phyloP scores from a whole-genome alignment of 306 rosid species.

The Gillenia trifoliata region DNA sequence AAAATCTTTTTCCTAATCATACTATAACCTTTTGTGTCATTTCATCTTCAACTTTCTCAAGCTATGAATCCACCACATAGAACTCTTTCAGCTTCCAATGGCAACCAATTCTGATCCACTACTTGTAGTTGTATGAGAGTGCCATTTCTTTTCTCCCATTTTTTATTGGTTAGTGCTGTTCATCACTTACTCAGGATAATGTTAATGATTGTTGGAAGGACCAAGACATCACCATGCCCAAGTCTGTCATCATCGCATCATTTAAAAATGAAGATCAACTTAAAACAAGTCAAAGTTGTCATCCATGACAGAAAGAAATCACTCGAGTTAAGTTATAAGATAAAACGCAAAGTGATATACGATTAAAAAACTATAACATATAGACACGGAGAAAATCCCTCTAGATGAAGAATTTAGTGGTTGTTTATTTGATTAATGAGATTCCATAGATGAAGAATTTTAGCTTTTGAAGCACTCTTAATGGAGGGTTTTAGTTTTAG shows the following conservation, averaged over 20 bases:
- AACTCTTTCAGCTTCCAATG: not conserved
- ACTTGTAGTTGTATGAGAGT: not conserved
- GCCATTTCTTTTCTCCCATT: not conserved
- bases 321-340: no score
- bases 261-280: not conserved
- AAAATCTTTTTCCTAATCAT: not conserved
- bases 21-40: not conserved
- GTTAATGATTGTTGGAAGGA: not conserved
- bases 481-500: not conserved
- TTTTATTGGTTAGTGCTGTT: not conserved
- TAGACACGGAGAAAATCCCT: not conserved
- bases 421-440: not conserved
- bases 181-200: not conserved
- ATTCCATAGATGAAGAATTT: not conserved
- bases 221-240: not conserved
- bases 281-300: not conserved
- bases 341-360: no score
- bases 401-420: not conserved
- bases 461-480: not conserved
- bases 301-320: not conserved
- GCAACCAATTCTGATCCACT: slow-evolving; percentile 7
- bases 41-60: not conserved
- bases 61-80: not conserved
- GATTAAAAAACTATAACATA: not conserved
- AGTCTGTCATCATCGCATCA: not conserved